These are phyloP conservation scores for Zelonia costaricensis DNA, from an alignment of 208 protist species.

Conservation along the genomic window DNA sequence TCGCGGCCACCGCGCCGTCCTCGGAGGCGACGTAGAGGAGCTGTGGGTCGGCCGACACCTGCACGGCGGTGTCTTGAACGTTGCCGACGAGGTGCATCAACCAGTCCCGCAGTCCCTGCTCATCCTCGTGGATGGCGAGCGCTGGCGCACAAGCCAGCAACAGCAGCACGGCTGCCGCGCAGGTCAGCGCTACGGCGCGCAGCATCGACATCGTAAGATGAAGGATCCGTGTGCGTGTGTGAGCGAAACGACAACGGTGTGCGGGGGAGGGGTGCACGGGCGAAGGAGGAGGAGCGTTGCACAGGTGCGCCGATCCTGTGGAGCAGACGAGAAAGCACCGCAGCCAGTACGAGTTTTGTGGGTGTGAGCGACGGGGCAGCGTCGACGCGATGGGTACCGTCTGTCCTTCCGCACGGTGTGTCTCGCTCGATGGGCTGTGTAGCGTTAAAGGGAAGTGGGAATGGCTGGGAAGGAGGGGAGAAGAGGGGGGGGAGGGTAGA, in stretches of 20 bases:
- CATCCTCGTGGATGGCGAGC: conserved; percentile 84
- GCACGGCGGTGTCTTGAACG: conserved; percentile 60
- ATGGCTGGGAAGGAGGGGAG: no score
- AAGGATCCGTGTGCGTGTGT: neutral
- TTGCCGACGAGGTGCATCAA: conserved; percentile 72
- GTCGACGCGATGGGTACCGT: no score
- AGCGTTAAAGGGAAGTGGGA: no score
- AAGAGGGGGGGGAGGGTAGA: no score
- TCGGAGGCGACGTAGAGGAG: conserved; percentile 55
- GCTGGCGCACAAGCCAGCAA: conserved; percentile 13
- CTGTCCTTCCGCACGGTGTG: no score
- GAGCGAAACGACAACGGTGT: neutral
- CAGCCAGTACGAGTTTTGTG: no score
- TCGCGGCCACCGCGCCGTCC: conserved; percentile 71
- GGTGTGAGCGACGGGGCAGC: no score
- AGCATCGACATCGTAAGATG: neutral
- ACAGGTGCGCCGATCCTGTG: no score
- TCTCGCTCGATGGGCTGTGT: no score
- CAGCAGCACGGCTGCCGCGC: neutral
- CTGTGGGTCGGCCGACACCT: conserved; percentile 31
- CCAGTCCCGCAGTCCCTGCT: conserved; percentile 86
- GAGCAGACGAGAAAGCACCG: no score
- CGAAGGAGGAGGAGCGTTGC: no score
- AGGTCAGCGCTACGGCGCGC: neutral
- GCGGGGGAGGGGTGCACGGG: no score